phyloP scores from a whole-genome alignment of 345 rosid genomes.

The Populus davidiana region DNA sequence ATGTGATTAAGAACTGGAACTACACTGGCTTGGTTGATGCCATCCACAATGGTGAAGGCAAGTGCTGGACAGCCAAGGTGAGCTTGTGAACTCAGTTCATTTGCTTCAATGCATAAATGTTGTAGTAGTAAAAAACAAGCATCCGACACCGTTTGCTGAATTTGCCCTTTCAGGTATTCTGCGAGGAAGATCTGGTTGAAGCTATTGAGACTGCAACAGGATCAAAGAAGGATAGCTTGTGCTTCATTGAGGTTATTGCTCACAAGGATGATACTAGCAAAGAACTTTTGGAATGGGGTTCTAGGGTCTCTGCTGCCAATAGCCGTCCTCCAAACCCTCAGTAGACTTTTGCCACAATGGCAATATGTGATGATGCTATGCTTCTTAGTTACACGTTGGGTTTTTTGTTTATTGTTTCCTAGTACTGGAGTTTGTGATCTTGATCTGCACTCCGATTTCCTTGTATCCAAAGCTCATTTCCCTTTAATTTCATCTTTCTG shows the following conservation, averaged over 20 bases:
- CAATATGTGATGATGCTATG: background rate
- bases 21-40: conserved; percentile 69
- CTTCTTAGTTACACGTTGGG: background rate
- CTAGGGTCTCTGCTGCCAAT: conserved; percentile 73
- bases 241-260: conserved; percentile 71
- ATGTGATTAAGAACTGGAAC: conserved; percentile 89
- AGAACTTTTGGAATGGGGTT: conserved; percentile 79
- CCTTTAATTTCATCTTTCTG: background rate
- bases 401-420: background rate
- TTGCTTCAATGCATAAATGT: background rate
- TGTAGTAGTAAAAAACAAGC: background rate
- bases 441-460: background rate
- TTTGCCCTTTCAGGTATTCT: conserved; percentile 38
- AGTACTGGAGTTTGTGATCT: background rate
- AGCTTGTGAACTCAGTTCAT: background rate
- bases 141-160: background rate
- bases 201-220: conserved; percentile 56
- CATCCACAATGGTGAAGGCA: conserved; percentile 72
- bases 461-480: background rate
- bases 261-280: conserved; percentile 89
- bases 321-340: conserved; percentile 77
- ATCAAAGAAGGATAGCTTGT: conserved; percentile 55
- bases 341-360: conserved; percentile 13
- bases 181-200: conserved; percentile 61
- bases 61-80: conserved; percentile 83